Base-by-base conservation (phyloP, 169 alveolate genomes). In the Sarcocystis neurona region DNA sequence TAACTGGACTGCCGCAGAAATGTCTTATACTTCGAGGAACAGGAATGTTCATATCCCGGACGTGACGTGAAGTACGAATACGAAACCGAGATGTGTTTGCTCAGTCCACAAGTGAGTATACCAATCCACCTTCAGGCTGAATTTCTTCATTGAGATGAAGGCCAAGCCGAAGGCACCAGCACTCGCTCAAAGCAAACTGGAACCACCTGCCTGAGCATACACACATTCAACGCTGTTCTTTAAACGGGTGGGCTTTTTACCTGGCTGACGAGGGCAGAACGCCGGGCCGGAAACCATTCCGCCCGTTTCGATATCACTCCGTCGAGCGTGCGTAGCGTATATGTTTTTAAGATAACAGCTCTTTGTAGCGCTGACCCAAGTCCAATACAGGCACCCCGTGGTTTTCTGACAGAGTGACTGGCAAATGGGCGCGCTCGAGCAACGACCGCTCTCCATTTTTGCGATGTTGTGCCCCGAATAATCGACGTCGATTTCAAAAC, bases 251-350 rank as follows among this genome's bases (percentile, higher is more conserved):
- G n/a, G n/a, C n/a, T n/a, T n/a, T 41, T 63, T 63, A 63, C 75
- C 46, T 2, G 75, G 75, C 41, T 63, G 75, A 15, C 1, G 34
- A 1, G 75, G 75, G 75, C 75, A 63, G 75, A 63, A 63, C 20
- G 75, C 75, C 8, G 75, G 75, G 43, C 75, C 75, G 43, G 75
- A 63, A n/a, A 63, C 75, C 75, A 63, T 63, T 37, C 75, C 75
- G 12, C 75, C 75, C 6, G 75, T 63, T 20, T 39, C 34, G 43
- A 44, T 32, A 30, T 63, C 75, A 32, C 75, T 20, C 23, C 75
- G 75, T 32, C 75, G 75, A 63, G 46, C 75, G 18, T 63, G 30
- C 46, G 34, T 44, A 44, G 46, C 75, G 30, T 63, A 18, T 44
- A 63, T 44, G 34, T 63, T 63, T 44, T 63, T 63, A 20, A 63